Conservation (phyloP, 495 filamentous ascomycete genomes). For the Mytilinidion resinicola region DNA sequence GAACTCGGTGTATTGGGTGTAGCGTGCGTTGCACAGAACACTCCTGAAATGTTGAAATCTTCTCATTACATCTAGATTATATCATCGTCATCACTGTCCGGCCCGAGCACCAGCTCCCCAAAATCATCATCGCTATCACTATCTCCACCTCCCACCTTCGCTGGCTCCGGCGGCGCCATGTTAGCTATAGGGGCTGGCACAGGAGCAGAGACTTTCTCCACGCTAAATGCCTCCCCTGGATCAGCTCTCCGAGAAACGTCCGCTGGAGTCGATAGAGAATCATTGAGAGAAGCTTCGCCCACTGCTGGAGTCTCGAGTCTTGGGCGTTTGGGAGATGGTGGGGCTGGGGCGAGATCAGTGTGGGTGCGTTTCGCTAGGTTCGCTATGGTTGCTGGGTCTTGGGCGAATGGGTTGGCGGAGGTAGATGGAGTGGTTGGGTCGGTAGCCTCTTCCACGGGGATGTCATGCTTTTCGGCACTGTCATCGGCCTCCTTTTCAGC, state of each 20-base stretch:
- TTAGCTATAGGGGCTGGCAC: not conserved
- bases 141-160: not conserved
- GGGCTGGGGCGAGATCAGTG: not conserved
- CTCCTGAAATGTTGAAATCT: too few species aligned
- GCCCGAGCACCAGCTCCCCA: slow-evolving; percentile 20
- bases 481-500: slow-evolving; percentile 17
- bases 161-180: not conserved
- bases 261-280: not conserved
- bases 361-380: not conserved
- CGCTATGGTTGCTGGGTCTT: not conserved
- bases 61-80: not conserved
- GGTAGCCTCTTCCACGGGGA: not conserved
- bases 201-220: not conserved
- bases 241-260: not conserved
- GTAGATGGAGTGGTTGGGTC: not conserved
- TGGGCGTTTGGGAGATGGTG: slow-evolving; percentile 6
- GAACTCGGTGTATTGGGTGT: too few species aligned
- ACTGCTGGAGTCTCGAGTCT: not conserved
- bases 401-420: not conserved
- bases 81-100: slow-evolving; percentile 23
- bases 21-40: too few species aligned
- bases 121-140: slow-evolving; percentile 17
- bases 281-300: too few species aligned
- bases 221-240: not conserved
- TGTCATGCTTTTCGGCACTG: slow-evolving; percentile 22